These are phyloP conservation scores for Saksenaea vasiformis DNA, from an alignment of 371 early-diverging fungal species.

Conservation along the genomic window DNA sequence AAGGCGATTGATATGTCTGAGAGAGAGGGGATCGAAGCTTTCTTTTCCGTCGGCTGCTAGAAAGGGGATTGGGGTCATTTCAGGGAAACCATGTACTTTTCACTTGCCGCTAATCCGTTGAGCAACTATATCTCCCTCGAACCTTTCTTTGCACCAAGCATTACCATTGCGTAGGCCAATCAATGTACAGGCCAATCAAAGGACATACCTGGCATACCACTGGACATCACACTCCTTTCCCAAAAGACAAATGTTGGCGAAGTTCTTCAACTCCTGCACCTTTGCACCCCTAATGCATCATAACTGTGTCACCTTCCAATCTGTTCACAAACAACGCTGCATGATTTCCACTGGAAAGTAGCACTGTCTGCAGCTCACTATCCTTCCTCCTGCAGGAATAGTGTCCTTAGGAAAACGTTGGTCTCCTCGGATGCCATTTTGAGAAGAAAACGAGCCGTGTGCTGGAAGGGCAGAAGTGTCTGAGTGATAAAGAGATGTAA, in stretches of 20 bases:
- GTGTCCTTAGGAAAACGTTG: not conserved
- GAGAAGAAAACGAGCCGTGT: not conserved
- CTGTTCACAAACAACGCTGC: not conserved
- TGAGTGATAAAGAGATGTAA: not conserved
- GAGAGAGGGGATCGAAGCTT: no score
- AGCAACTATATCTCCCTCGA: not conserved
- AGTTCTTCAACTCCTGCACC: not conserved
- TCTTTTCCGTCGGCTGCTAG: not conserved
- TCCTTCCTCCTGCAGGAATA: not conserved
- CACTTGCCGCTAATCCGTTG: not conserved
- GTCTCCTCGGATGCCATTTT: not conserved
- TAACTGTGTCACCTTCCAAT: not conserved
- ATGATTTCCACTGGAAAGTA: not conserved
- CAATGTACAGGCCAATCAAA: not conserved
- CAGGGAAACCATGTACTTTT: not conserved
- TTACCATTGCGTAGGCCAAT: not conserved
- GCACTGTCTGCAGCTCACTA: not conserved
- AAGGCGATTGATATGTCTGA: no score
- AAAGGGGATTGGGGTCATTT: not conserved
- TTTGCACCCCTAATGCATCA: not conserved
- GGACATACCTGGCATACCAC: not conserved
- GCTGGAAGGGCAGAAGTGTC: not conserved
- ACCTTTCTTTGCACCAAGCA: not conserved
- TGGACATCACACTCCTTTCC: not conserved
- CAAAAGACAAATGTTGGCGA: not conserved